These are phyloP conservation scores for Cladophialophora exuberans DNA, from an alignment of 2,329 filamentous ascomycete species.

Conservation along the genomic window DNA sequence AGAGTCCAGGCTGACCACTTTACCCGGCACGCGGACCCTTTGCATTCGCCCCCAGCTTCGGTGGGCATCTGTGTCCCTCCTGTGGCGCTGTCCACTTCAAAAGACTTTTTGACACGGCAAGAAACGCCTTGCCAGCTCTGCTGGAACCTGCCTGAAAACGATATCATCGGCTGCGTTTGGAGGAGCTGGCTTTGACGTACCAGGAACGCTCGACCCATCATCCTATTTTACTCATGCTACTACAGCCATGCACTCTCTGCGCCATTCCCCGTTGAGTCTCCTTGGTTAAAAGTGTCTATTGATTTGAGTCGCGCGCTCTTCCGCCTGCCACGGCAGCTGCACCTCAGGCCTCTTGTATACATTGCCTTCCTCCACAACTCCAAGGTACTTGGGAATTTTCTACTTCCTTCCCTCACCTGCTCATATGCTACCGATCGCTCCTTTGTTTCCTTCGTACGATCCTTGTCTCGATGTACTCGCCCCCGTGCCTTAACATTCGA, in stretches of 20 bases:
- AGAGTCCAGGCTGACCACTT: constrained; percentile 23
- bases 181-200: constrained; percentile 30
- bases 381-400: constrained; percentile 26
- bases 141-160: constrained; percentile 22
- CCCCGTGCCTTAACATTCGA: constrained; percentile 19
- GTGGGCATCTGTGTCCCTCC: constrained; percentile 23
- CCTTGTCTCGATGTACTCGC: constrained; percentile 22
- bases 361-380: constrained; percentile 20
- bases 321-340: constrained; percentile 29
- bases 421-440: constrained; percentile 24
- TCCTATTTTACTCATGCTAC: too few relatives aligned
- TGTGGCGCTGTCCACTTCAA: constrained; percentile 29
- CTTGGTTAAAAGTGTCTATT: constrained; percentile 24
- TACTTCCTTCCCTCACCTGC: constrained; percentile 24
- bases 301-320: constrained; percentile 24
- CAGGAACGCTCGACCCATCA: constrained; percentile 26
- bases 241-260: constrained; percentile 21
- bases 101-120: constrained; percentile 20
- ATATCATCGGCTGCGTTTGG: constrained; percentile 18
- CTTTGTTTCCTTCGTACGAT: constrained; percentile 26
- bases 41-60: constrained; percentile 17
- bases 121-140: constrained; percentile 22
- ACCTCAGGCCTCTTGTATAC: constrained; percentile 29
- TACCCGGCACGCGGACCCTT: constrained; percentile 10
- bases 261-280: constrained; percentile 25